Conservation (phyloP, 2,329 filamentous ascomycete genomes). For the Emergomyces pasteurianus region DNA sequence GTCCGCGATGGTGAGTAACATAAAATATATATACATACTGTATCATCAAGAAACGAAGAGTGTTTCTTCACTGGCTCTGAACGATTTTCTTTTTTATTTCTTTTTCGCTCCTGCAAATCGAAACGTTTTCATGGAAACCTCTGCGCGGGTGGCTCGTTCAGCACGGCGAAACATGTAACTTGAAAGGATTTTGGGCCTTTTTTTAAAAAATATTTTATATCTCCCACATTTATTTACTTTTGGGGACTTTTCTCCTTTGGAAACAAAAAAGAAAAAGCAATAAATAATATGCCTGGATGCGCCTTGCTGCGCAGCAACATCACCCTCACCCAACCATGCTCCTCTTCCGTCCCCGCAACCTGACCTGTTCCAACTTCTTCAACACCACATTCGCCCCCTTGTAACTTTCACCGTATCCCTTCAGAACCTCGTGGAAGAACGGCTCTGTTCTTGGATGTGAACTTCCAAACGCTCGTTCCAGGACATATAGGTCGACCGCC, state of each 20-base stretch:
- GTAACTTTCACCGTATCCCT: conserved; percentile 60
- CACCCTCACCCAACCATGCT: conserved; percentile 72
- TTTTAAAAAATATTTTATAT: background rate
- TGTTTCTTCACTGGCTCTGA: background rate
- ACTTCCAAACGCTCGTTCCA: conserved; percentile 87
- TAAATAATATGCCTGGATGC: background rate
- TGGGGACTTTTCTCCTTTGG: background rate
- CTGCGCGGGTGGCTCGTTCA: conserved; percentile 3
- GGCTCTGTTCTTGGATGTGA: conserved; percentile 80
- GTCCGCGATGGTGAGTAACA: conserved; percentile 21
- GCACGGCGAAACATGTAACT: conserved; percentile 13
- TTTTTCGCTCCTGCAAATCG: background rate
- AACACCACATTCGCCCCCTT: conserved; percentile 65
- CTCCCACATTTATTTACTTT: background rate
- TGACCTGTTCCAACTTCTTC: conserved; percentile 77
- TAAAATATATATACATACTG: conserved; percentile 1
- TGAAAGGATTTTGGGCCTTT: conserved; percentile 1
- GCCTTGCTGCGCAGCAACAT: background rate
- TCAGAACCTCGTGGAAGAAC: conserved; percentile 61
- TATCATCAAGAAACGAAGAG: background rate
- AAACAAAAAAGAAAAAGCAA: background rate
- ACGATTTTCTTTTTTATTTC: conserved; percentile 4
- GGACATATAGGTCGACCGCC: conserved; percentile 89
- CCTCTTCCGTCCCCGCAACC: conserved; percentile 86
- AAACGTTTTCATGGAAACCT: background rate